Conservation (phyloP, 2,329 filamentous ascomycete genomes). For the Fonsecaea pugnacius region DNA sequence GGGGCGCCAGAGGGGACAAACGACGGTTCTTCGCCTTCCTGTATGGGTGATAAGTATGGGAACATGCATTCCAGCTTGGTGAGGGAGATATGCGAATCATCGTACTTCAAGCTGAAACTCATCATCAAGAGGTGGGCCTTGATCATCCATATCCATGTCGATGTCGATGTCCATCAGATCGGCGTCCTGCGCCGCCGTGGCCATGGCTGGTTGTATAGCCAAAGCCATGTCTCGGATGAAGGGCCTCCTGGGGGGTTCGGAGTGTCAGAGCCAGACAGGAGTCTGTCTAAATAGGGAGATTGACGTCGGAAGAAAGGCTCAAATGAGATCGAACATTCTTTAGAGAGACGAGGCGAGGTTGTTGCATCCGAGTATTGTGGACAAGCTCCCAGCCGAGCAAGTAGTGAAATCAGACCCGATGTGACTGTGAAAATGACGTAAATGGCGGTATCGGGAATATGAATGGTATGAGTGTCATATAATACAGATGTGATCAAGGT, state of each 20-base stretch:
- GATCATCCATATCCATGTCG: constrained; percentile 38
- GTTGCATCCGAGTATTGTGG: neutral
- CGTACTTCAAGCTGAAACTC: constrained; percentile 38
- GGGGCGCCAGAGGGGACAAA: constrained; percentile 32
- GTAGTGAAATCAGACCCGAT: neutral
- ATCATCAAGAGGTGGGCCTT: constrained; percentile 32
- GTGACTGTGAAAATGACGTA: neutral
- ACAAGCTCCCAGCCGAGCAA: neutral
- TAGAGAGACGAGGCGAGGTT: constrained; percentile 6
- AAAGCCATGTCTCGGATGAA: constrained; percentile 31
- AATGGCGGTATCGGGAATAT: neutral
- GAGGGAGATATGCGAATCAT: constrained; percentile 1
- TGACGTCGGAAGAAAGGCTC: neutral
- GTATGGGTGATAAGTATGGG: constrained; percentile 26
- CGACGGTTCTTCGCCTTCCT: constrained; percentile 39
- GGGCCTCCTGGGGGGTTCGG: neutral
- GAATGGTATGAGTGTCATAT: neutral
- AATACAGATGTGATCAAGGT: neutral
- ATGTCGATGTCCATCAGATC: constrained; percentile 39
- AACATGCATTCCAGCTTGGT: constrained; percentile 2
- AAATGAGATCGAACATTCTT: constrained; percentile 1
- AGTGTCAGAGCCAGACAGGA: neutral
- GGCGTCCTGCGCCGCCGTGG: constrained; percentile 28
- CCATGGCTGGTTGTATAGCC: constrained; percentile 29
- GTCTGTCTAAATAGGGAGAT: neutral